Conservation (phyloP, 1,284 basidiomycete genomes). For the Exobasidium rhododendri region DNA sequence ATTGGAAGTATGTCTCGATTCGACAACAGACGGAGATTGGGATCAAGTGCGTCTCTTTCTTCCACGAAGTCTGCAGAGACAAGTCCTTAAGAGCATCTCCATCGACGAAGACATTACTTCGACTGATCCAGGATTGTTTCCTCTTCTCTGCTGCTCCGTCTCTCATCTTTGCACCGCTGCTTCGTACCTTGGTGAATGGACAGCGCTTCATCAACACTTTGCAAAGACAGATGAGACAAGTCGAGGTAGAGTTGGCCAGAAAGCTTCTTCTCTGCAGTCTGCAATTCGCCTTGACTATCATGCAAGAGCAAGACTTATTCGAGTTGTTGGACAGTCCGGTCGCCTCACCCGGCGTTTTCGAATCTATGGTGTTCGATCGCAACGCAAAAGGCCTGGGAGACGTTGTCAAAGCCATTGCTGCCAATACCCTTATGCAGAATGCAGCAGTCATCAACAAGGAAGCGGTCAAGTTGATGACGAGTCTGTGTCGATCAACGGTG, state of each 20-base stretch:
- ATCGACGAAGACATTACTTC: background rate
- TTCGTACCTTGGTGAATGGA: conserved; percentile 67
- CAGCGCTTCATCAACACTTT: conserved; percentile 64
- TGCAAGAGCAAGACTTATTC: conserved; percentile 7
- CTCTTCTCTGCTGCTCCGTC: background rate
- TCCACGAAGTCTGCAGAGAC: conserved; percentile 66
- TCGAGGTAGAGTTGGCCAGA: conserved; percentile 68
- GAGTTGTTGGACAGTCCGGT: conserved; percentile 21
- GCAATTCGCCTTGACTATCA: conserved; percentile 58
- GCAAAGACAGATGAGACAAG: conserved; percentile 64
- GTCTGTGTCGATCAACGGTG: conserved; percentile 11
- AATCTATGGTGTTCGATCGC: conserved; percentile 36
- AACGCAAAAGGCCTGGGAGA: conserved; percentile 34
- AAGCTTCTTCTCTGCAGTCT: conserved; percentile 66
- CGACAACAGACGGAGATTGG: conserved; percentile 78
- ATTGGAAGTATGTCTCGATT: conserved; percentile 75
- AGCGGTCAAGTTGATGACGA: conserved; percentile 17
- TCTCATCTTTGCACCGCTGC: conserved; percentile 59
- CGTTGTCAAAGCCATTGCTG: conserved; percentile 30
- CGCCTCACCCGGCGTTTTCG: conserved; percentile 27
- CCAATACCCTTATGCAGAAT: conserved; percentile 28
- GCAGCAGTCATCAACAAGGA: conserved; percentile 31
- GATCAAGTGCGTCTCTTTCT: conserved; percentile 65
- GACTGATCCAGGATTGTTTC: background rate
- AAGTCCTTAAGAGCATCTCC: conserved; percentile 47